These are phyloP conservation scores for Fusarium pseudoanthophilum DNA, from an alignment of 2,329 filamentous ascomycete genomes.

Conservation along the genomic window DNA sequence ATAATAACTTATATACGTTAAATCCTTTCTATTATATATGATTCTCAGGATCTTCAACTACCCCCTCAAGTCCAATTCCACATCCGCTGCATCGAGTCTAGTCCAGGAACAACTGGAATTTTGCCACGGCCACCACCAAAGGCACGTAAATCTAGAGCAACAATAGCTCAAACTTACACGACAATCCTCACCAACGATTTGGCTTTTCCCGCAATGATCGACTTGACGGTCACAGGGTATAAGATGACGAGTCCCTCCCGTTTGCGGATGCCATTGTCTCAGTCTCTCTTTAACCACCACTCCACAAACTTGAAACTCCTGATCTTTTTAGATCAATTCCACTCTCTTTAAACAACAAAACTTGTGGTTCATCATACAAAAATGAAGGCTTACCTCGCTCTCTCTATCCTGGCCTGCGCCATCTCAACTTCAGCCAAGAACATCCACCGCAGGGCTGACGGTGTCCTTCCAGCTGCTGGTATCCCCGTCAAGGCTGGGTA, in stretches of 20 bases:
- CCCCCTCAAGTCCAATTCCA: neutral
- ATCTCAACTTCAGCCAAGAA: conserved; percentile 23
- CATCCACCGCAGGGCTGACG: conserved; percentile 13
- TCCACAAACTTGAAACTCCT: conserved; percentile 14
- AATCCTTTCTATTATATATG: accelerated
- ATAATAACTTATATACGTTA: accelerated
- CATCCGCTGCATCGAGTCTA: conserved; percentile 22
- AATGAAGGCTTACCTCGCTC: conserved; percentile 27
- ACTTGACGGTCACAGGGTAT: neutral
- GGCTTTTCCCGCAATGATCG: neutral
- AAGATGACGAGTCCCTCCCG: conserved; percentile 13
- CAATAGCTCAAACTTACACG: conserved; percentile 17
- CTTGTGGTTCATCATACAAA: neutral
- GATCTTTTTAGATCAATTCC: conserved; percentile 13
- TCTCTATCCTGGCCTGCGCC: conserved; percentile 28
- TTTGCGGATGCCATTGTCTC: neutral
- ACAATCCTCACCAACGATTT: neutral
- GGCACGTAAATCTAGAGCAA: conserved; percentile 13
- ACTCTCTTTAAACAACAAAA: conserved; percentile 13
- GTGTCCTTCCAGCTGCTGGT: conserved; percentile 5
- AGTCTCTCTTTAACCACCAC: conserved; percentile 26
- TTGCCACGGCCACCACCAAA: conserved; percentile 9
- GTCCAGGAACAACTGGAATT: conserved; percentile 34
- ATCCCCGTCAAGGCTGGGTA: conserved; percentile 27
- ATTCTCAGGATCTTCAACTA: accelerated